Conservation (phyloP, 208 protist genomes). For the Trypanosomatidae sp. region DNA sequence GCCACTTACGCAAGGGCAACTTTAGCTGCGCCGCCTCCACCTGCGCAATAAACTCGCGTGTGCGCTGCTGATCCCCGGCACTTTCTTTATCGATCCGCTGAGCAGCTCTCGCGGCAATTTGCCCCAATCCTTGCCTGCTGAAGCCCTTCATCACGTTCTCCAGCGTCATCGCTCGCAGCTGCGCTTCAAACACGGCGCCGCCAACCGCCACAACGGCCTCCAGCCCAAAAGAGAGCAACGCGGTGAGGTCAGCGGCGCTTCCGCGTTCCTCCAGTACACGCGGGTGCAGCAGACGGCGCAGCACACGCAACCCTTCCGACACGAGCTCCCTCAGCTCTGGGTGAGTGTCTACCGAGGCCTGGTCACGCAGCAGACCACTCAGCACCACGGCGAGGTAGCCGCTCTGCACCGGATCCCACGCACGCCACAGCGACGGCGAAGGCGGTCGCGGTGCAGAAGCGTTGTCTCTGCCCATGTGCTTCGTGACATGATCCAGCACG, state of each 20-base stretch:
- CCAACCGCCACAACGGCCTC: slow-evolving; percentile 6
- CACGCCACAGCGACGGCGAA: background rate
- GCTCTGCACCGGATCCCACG: background rate
- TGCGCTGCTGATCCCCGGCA: too few relatives aligned
- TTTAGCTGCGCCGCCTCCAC: too few relatives aligned
- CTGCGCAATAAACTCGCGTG: too few relatives aligned
- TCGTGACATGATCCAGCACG: slow-evolving; percentile 8
- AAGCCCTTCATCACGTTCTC: too few relatives aligned
- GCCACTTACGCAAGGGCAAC: too few relatives aligned
- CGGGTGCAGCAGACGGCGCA: slow-evolving; percentile 8
- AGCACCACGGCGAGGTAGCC: background rate
- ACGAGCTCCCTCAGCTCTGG: slow-evolving; percentile 2
- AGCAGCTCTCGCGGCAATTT: too few relatives aligned
- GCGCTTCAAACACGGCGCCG: slow-evolving; percentile 5
- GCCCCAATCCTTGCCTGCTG: too few relatives aligned
- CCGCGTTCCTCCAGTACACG: slow-evolving; percentile 15
- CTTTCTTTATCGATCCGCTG: too few relatives aligned
- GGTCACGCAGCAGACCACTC: background rate
- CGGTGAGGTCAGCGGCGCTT: slow-evolving; percentile 6
- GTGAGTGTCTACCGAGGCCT: background rate
- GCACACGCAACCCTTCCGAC: slow-evolving; percentile 10
- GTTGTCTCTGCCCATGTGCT: background rate
- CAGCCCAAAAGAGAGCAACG: background rate
- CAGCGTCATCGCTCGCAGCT: slow-evolving; percentile 16
- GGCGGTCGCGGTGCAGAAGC: background rate